These are phyloP conservation scores for Casaregolazyma suthepensis DNA, from an alignment of 1,139 yeast genomes.

Conservation along the genomic window DNA sequence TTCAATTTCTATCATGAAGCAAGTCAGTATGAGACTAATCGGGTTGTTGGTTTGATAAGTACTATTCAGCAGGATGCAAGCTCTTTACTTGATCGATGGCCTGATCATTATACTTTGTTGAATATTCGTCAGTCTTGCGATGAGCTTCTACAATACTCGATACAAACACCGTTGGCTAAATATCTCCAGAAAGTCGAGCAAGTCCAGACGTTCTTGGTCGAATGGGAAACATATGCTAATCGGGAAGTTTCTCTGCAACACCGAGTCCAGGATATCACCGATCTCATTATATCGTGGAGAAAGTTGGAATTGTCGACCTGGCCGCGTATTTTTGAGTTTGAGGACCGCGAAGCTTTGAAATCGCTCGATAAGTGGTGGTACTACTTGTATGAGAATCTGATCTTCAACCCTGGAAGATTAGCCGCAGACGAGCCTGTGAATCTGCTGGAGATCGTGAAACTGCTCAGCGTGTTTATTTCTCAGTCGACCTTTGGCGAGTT, in stretches of 20 bases:
- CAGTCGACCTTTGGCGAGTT: slow-evolving; percentile 75
- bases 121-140: slow-evolving; percentile 59
- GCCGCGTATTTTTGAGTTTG: slow-evolving; percentile 68
- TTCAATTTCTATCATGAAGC: slow-evolving; percentile 69
- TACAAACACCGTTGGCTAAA: slow-evolving; percentile 68
- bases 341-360: slow-evolving; percentile 48
- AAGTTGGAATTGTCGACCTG: slow-evolving; percentile 79
- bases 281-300: slow-evolving; percentile 84
- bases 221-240: slow-evolving; percentile 94
- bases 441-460: slow-evolving; percentile 45
- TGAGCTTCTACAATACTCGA: slow-evolving; percentile 61
- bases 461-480: slow-evolving; percentile 69
- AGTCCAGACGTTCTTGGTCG: slow-evolving; percentile 70
- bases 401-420: slow-evolving; percentile 16
- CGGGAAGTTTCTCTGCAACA: slow-evolving; percentile 59
- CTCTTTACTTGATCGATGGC: slow-evolving; percentile 68
- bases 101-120: slow-evolving; percentile 86
- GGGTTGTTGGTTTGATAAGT: slow-evolving; percentile 50
- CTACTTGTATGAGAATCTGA: slow-evolving; percentile 69
- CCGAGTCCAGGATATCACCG: slow-evolving; percentile 53
- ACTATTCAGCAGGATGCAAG: slow-evolving; percentile 43
- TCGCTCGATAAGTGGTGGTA: slow-evolving; percentile 85
- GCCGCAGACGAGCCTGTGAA: slow-evolving; percentile 23
- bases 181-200: slow-evolving; percentile 81
- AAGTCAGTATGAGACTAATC: slow-evolving; percentile 53